A percentile compares a stretch with the other conserved stretches of the same genome.
These are phyloP conservation scores for Annulohypoxylon maeteangense DNA, from an alignment of 495 filamentous ascomycete species.

Conservation along the genomic window DNA sequence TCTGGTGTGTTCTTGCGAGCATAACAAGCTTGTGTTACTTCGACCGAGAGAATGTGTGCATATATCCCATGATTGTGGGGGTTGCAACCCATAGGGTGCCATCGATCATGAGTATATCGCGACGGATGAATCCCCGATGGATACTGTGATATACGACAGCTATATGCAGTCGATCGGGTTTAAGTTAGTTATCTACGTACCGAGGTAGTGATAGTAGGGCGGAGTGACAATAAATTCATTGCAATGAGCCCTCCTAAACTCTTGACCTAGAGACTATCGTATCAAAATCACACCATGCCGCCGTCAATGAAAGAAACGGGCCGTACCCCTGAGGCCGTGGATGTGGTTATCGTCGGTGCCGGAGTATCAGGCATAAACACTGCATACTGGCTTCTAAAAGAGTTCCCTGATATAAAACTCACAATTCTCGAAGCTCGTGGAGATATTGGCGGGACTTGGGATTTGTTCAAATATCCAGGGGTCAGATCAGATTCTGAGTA, in stretches of 20 bases:
- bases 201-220: background rate
- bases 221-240: background rate
- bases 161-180: no score
- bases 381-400: conserved; percentile 72
- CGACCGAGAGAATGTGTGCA: no score
- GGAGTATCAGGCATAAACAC: conserved; percentile 82
- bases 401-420: conserved; percentile 65
- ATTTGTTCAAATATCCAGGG: conserved; percentile 76
- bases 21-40: no score
- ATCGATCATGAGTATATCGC: no score
- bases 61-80: no score
- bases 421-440: conserved; percentile 71
- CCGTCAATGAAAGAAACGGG: background rate
- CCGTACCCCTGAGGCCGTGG: conserved; percentile 45
- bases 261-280: background rate
- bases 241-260: background rate
- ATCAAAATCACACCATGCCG: background rate
- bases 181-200: no score
- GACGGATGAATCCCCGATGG: no score
- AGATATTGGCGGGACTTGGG: conserved; percentile 75
- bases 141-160: no score
- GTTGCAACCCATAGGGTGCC: no score
- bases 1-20: no score
- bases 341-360: conserved; percentile 77
- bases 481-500: conserved; percentile 72